Base-by-base conservation (phyloP, 2,329 filamentous ascomycete species). In the Verticillium isaacii region DNA sequence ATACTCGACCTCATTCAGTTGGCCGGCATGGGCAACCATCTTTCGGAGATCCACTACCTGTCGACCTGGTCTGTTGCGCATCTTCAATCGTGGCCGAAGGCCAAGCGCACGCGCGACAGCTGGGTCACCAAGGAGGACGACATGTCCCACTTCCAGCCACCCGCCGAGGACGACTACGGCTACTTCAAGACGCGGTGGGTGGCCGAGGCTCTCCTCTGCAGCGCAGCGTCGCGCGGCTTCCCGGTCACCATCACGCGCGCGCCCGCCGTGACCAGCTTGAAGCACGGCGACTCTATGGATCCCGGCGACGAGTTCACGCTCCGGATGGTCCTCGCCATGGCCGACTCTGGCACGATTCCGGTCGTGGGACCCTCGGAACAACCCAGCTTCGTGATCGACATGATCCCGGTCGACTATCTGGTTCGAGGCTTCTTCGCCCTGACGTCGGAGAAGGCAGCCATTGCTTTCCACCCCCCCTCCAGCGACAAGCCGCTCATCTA, bases 101-200 rank as follows among this genome's bases (percentile, higher is more conserved):
- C 67, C 9, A 65, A 64, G 62, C 61, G 64, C 41, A 64, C 61
- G 17, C 65, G 64, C 25, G 32, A 62, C 5, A 62, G 65, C 1
- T 64, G 63, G 54, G 64, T 67, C 25, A 66, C 62, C 17, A 58
- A 50, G 3, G 67, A 69, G 55, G 65, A 68, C 60, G 62, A 64
- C 50, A 67, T 64, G 60, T 52, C 61, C 12, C 67, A 69, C 58
- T 70, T 69, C 57, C 58, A 61, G 23, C 67, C 68, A 11, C 68
- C 69, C 1, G 61, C 68, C 4, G 65, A 66, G 14, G 66, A 69
- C 52, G 66, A 70, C 34, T 64, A 63, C 14, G 69, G 68, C 17
- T 70, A 70, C 64, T 70, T 70, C 64, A 70, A 70, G 64, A 68
- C 66, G 12, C 66, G 67, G 17, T 70, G 69, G 69, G 69, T 68